Evolutionary conservation across 148 eudicot genomes (phyloP), one percentile per base, ranked within the genome.

Genomic region (Chenopodium berlandieri): DNA sequence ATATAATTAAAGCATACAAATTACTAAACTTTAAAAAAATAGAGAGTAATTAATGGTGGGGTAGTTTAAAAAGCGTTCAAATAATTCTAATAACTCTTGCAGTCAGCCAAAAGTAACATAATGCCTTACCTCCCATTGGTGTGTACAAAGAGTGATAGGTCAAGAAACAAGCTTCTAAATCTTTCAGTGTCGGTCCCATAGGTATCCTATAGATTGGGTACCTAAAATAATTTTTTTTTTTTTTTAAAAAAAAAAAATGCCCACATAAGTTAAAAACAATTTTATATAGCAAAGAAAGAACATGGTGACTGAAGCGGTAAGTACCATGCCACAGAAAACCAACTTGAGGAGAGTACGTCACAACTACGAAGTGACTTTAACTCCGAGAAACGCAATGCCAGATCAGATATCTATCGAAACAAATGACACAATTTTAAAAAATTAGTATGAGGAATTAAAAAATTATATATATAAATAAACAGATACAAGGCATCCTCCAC

Each of bases 251-350:
- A 79, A 50, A 52, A 13, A 81, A 20, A 73, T 16, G 25, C 17
- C 63, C n/a, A 3, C 31, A 11, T 63, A 20, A 0, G 65, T 6
- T 68, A 68, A 66, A 60, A 9, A 20, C 2, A 30, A 81, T 19
- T n/a, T 1, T 13, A 40, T 60, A 58, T 16, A 37, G 13, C 54
- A 56, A 84, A 14, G n/a, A 9, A 46, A 74, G 32, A 25, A 78
- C n/a, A 48, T 67, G 56, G 23, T 30, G 23, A 65, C 17, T 66
- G 65, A 50, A 31, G 46, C 14, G 25, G 30, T 78, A 27, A 71
- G 50, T 95, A 95, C 99, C 99, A 95, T 62, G 99, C 99, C 82
- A 95, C 97, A 75, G 97, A 93, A 40, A 93, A 47, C 99, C 99
- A 95, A 83, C 97, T 95, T 37, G 89, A 82, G 63, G 91, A 75